A percentile compares a stretch with the other conserved stretches of the same genome.
Conservation (phyloP, 1,284 basidiomycete genomes). For the Tilletia horrida region DNA sequence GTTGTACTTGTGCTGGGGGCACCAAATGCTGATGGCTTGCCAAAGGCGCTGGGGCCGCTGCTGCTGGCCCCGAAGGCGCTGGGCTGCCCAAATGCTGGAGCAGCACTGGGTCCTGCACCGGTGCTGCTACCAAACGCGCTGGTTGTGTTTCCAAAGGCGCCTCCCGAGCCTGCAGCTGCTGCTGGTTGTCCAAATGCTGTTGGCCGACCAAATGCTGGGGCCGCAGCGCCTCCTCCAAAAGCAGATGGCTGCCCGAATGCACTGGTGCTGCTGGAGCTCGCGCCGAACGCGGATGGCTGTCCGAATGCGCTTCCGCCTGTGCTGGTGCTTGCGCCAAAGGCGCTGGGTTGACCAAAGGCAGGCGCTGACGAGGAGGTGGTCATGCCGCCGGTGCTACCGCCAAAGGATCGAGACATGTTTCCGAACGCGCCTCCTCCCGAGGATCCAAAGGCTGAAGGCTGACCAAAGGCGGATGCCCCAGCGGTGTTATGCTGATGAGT, state of each 20-base stretch:
- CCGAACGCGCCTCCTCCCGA: neutral
- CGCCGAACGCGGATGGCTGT: constrained; percentile 13
- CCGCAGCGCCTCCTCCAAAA: neutral
- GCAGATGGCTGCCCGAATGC: constrained; percentile 2
- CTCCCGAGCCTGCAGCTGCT: neutral
- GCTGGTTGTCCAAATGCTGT: neutral
- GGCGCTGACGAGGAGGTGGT: neutral
- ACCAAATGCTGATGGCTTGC: neutral
- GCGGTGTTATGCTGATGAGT: neutral
- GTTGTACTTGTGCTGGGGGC: neutral
- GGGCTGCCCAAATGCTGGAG: neutral
- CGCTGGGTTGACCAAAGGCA: neutral
- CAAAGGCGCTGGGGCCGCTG: neutral
- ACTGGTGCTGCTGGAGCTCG: neutral
- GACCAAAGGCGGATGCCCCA: neutral
- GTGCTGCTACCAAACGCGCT: neutral
- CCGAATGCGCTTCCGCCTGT: neutral
- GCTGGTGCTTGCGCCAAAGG: neutral
- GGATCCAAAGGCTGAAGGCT: neutral
- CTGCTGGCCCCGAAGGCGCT: constrained; percentile 1
- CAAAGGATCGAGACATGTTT: constrained; percentile 6
- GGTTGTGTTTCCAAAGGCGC: neutral
- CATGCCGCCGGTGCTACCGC: neutral
- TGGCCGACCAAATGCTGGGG: neutral
- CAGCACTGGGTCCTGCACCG: neutral